phyloP scores from a whole-genome alignment of 768 basidiomycete species.

The Serendipita sp. region DNA sequence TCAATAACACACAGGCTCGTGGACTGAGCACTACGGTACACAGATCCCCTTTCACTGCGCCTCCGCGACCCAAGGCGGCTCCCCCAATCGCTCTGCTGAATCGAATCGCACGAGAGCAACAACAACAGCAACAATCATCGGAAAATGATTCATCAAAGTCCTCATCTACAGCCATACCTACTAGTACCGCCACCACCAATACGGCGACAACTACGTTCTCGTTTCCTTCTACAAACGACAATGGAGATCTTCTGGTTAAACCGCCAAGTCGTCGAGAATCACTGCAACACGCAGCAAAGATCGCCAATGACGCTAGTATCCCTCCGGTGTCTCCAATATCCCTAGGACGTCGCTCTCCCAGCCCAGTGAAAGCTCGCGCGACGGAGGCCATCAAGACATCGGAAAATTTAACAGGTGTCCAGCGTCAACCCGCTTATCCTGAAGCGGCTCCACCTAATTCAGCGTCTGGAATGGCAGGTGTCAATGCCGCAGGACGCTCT shows the following conservation, averaged over 20 bases:
- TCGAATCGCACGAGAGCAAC: not conserved
- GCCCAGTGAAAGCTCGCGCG: not conserved
- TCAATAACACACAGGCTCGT: not conserved
- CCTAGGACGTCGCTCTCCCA: not conserved
- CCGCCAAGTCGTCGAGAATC: conserved; percentile 5
- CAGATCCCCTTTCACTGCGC: not conserved
- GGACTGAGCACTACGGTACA: not conserved
- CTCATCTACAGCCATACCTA: too few relatives aligned
- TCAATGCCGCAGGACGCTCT: not conserved
- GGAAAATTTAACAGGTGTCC: not conserved
- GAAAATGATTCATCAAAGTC: not conserved
- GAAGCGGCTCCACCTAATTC: not conserved
- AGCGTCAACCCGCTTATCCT: not conserved
- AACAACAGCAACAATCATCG: not conserved
- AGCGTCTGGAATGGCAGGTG: not conserved
- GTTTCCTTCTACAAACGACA: not conserved
- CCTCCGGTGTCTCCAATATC: not conserved
- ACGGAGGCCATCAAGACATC: not conserved
- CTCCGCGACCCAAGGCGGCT: not conserved
- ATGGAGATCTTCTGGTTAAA: conserved; percentile 3
- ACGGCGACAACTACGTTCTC: too few relatives aligned
- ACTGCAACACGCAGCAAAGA: not conserved
- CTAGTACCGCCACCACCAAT: not conserved
- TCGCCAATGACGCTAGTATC: not conserved
- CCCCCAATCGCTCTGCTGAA: not conserved